Evolutionary conservation across 148 eudicot species (phyloP), one percentile per base, ranked within the genome.

Genomic region (Hydrangea macrophylla): DNA sequence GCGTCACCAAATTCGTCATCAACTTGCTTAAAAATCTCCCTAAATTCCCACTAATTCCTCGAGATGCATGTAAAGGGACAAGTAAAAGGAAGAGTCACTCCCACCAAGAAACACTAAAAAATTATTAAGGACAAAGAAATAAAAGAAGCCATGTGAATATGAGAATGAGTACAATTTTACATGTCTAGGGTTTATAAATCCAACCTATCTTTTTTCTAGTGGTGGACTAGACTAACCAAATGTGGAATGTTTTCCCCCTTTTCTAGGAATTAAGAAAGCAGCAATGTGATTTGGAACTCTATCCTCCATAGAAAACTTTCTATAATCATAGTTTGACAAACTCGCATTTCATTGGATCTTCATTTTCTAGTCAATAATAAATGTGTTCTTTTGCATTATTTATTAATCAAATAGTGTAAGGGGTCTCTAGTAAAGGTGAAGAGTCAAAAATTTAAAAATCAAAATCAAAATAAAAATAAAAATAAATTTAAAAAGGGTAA

Each of bases 31-130:
- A 44, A 55, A 36, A 48, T 65, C 55, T 65, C 74, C 55, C 37
- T 57, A 33, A 59, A 60, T 45, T 70, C 24, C 50, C 18, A 32
- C 2, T 51, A 31, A 55, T 44, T 54, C 53, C 78, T 78, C 74
- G 75, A 78, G 78, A 78, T 70, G 81, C 67, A 74, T 65, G 76
- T 60, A 55, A 42, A 53, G 37, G 32, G 42, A 51, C 35, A 1
- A 70, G 48, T 15, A 48, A 7, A 39, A 15, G 22, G n/a, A 48
- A 11, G 40, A 70, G 25, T 70, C 69, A 64, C 69, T 17, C 26
- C 28, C 44, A 63, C 60, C 63, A 72, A 72, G 69, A 64, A 13
- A 23, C 3, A 40, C 8, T 35, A 15, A 3, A 13, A 1, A 15
- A 6, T 25, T 62, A 25, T 6, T 15, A 7, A 0, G 9, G 20